Base-by-base conservation (phyloP, 768 basidiomycete genomes). In the Russula brevipes region DNA sequence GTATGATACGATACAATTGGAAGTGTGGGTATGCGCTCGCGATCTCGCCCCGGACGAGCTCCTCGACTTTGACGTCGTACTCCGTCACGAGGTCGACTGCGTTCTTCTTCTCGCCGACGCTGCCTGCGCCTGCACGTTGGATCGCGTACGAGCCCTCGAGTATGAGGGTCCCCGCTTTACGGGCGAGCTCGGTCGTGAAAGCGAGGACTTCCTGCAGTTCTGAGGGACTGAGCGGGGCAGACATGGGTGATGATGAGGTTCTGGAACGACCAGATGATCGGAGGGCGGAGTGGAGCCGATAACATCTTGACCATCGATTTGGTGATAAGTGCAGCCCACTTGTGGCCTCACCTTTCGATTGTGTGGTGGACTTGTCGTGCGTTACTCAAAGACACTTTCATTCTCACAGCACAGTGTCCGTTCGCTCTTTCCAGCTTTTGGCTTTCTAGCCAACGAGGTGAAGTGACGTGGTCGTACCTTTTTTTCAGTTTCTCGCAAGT, bases 31-130 rank as follows among this genome's bases (percentile, higher is more conserved):
- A 95, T 55, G 76, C 79, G 31, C 75, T 73, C 36, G 78, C 76
- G 58, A 96, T 82, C 71, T 86, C 82, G 35, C 78, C 71, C 75
- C 85, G 86, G 55, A 97, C 91, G 51, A 94, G 77, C 64, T 90
- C 86, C 74, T 97, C 95, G 11, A 97, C 95, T 50, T 81, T 84
- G 42, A 94, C 87, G 73, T 98, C 95, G 70, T 91, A 97, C 75
- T 95, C 89, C 0, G 95, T 98, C 31, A 98, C 95, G 38, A 98
- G 79, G 76, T 97, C 95, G 24, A 94, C 93, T 3, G 93, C 84
- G 71, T 95, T 97, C 76, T 91, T 92, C 82, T 97, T 98, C 78
- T 90, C 87, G 65, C 82, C 82, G 41, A 89, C 78, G 69, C 81
- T 78, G 0, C 81, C 77, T 17, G 82, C 77, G 54, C 78, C 71